A percentile compares a stretch with the other conserved stretches of the same genome.
phyloP scores from a whole-genome alignment of 2,329 filamentous ascomycete genomes.

The Ceratocystis diversiconidia region DNA sequence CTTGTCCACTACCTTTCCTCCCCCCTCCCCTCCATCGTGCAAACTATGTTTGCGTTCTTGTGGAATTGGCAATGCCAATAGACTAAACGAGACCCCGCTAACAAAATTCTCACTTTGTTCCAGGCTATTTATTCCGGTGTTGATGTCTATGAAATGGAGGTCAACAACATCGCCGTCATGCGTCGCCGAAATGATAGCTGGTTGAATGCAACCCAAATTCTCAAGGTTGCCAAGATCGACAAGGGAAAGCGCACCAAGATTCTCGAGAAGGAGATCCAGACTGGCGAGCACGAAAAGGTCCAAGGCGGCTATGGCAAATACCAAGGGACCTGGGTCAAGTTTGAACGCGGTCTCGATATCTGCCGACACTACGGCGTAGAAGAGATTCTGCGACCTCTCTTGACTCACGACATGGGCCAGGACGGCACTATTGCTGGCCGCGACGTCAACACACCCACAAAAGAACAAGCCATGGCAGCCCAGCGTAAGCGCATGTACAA shows the following conservation, averaged over 20 bases:
- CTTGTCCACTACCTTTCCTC: background rate
- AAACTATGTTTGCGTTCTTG: background rate
- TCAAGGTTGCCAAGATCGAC: constrained; percentile 93
- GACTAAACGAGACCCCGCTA: background rate
- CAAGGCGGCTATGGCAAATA: constrained; percentile 98
- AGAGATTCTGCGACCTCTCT: constrained; percentile 56
- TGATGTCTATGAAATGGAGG: constrained; percentile 96
- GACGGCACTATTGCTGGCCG: constrained; percentile 58
- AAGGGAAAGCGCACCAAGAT: constrained; percentile 98
- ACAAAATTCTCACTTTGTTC: background rate
- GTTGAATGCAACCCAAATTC: constrained; percentile 95
- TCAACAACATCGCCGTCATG: constrained; percentile 89
- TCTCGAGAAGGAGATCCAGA: constrained; percentile 92
- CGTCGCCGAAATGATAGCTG: constrained; percentile 86
- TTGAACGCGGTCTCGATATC: constrained; percentile 80
- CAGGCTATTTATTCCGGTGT: constrained; percentile 87
- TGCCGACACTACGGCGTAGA: constrained; percentile 70
- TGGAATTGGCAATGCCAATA: too few species aligned
- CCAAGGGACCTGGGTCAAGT: constrained; percentile 96
- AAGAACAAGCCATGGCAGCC: constrained; percentile 96
- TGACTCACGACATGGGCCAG: constrained; percentile 69
- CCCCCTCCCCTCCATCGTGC: constrained; percentile 15
- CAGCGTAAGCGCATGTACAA: constrained; percentile 88
- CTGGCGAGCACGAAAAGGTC: constrained; percentile 93
- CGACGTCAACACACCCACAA: constrained; percentile 84